phyloP scores from a whole-genome alignment of 768 basidiomycete species.

The Saitozyma podzolica region DNA sequence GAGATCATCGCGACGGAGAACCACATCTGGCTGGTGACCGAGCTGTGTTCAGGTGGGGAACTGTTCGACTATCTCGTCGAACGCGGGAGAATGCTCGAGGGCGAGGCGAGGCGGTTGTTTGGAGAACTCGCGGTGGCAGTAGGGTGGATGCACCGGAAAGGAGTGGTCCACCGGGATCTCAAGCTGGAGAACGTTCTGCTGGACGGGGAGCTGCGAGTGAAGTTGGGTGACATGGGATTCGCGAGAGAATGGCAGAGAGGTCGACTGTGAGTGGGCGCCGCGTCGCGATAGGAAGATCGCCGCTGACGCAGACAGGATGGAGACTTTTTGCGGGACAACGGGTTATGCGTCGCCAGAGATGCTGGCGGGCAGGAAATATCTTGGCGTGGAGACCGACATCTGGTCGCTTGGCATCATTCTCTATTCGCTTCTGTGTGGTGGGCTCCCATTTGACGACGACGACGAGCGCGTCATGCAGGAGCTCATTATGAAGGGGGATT shows the following conservation, averaged over 20 bases:
- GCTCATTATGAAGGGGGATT: constrained; percentile 80
- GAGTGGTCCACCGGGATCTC: constrained; percentile 93
- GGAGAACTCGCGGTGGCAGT: constrained; percentile 95
- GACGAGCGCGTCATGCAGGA: constrained; percentile 72
- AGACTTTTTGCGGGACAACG: constrained; percentile 93
- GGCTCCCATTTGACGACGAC: constrained; percentile 86
- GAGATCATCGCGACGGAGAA: constrained; percentile 97
- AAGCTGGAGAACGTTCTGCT: constrained; percentile 93
- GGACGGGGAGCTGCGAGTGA: constrained; percentile 86
- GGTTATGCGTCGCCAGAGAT: constrained; percentile 92
- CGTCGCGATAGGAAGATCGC: too few relatives aligned
- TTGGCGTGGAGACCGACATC: constrained; percentile 88
- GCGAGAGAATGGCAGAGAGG: constrained; percentile 69
- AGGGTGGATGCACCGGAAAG: constrained; percentile 85
- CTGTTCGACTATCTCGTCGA: constrained; percentile 98
- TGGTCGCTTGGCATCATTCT: constrained; percentile 94
- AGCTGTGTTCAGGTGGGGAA: constrained; percentile 94
- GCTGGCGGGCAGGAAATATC: constrained; percentile 80
- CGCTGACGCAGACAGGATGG: constrained; percentile 70
- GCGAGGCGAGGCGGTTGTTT: constrained; percentile 82
- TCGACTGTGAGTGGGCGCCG: constrained; percentile 31
- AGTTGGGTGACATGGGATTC: constrained; percentile 93
- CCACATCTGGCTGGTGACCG: constrained; percentile 94
- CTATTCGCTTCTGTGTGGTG: constrained; percentile 84
- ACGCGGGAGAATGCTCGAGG: constrained; percentile 80